A percentile compares a stretch with the other conserved stretches of the same genome.
Evolutionary conservation across 768 basidiomycete species (phyloP).

Genomic region (Agrocybe praecox): DNA sequence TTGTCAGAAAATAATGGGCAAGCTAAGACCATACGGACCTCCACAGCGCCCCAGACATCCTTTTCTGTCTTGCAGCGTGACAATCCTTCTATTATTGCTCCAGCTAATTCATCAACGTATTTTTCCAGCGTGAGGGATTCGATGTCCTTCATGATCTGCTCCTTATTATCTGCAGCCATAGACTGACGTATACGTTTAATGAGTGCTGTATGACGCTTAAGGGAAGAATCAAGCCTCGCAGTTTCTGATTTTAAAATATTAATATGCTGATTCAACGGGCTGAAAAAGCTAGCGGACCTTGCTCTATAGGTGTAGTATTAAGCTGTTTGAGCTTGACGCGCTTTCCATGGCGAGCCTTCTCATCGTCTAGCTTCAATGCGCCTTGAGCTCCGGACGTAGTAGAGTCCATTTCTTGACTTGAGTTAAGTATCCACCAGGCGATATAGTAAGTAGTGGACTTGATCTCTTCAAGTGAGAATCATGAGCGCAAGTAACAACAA

Average conservation of each 20-base stretch:
- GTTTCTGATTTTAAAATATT: conserved; percentile 47
- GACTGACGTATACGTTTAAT: conserved; percentile 93
- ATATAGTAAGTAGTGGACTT: not conserved
- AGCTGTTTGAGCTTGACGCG: conserved; percentile 60
- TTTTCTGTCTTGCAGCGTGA: conserved; percentile 88
- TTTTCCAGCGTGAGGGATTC: conserved; percentile 90
- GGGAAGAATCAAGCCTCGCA: conserved; percentile 86
- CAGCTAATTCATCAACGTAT: conserved; percentile 93
- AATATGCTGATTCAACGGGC: conserved; percentile 10
- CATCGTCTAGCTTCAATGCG: conserved; percentile 40
- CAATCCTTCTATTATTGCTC: conserved; percentile 85
- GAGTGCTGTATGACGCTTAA: conserved; percentile 94
- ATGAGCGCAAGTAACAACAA: not conserved
- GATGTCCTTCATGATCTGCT: conserved; percentile 91
- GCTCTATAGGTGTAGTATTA: conserved; percentile 50
- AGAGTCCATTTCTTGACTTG: conserved; percentile 29
- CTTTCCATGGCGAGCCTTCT: conserved; percentile 52
- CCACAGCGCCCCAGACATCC: conserved; percentile 90
- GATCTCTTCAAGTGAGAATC: not conserved
- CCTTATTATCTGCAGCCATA: conserved; percentile 77
- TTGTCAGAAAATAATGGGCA: conserved; percentile 2
- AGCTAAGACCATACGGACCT: conserved; percentile 52
- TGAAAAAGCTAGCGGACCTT: conserved; percentile 37
- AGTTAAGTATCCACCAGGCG: not conserved
- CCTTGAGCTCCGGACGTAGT: conserved; percentile 24